Evolutionary conservation across 2,329 filamentous ascomycete genomes (phyloP).

Genomic region (Pseudonectria buxi): DNA sequence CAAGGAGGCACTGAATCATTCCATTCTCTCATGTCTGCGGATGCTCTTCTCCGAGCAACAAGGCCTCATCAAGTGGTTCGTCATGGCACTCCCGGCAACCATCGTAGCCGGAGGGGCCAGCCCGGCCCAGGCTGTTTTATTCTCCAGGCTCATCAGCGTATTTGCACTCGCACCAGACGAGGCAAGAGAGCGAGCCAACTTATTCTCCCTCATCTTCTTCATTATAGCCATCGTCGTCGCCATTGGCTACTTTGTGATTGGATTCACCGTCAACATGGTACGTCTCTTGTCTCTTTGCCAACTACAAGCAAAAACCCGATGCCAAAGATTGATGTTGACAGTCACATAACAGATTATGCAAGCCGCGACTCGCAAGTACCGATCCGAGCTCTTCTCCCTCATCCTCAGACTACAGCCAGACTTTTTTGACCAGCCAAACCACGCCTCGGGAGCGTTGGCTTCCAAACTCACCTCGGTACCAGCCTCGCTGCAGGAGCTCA

Average conservation of each 20-base stretch:
- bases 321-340: background rate
- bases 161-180: slow-evolving; percentile 8
- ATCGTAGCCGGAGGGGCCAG: slow-evolving; percentile 3
- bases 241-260: slow-evolving; percentile 27
- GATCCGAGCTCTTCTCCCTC: background rate
- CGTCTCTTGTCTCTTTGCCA: slow-evolving; percentile 2
- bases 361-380: no score
- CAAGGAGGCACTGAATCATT: slow-evolving; percentile 1
- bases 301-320: background rate
- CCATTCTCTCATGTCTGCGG: slow-evolving; percentile 1
- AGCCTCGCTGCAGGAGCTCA: slow-evolving; percentile 28
- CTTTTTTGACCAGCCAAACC: slow-evolving; percentile 26
- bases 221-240: slow-evolving; percentile 34
- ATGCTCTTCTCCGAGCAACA: slow-evolving; percentile 1
- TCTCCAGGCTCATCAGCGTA: slow-evolving; percentile 16
- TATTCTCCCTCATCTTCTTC: slow-evolving; percentile 45
- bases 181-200: slow-evolving; percentile 29
- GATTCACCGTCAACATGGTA: slow-evolving; percentile 2
- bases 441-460: slow-evolving; percentile 26
- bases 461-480: slow-evolving; percentile 26
- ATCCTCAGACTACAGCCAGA: slow-evolving; percentile 2
- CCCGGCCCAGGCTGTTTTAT: slow-evolving; percentile 6
- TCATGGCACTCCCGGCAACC: background rate
- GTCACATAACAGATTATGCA: background rate
- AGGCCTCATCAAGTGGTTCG: background rate